phyloP scores from a whole-genome alignment of 2,329 filamentous ascomycete species.

The Pyrenochaeta sp. region DNA sequence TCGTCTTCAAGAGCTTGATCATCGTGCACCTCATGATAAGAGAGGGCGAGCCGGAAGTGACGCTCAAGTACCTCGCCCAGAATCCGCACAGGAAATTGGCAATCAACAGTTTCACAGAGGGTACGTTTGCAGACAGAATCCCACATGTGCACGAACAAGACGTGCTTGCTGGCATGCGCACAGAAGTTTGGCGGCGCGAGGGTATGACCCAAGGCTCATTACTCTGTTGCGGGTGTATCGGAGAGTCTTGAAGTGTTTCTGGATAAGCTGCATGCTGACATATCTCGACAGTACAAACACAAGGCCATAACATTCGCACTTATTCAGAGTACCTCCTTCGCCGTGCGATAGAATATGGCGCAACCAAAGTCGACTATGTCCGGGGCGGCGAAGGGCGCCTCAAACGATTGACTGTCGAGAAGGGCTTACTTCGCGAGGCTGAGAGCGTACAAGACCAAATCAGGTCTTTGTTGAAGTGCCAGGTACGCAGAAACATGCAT shows the following conservation, averaged over 20 bases:
- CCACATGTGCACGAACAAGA: not conserved
- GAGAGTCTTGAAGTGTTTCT: not conserved
- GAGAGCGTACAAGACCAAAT: constrained; percentile 91
- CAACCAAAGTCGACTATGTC: constrained; percentile 91
- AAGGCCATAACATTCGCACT: constrained; percentile 91
- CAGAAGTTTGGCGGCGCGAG: constrained; percentile 4
- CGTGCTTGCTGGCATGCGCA: constrained; percentile 4
- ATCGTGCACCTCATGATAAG: constrained; percentile 97
- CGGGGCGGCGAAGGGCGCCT: constrained; percentile 80
- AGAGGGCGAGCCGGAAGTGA: constrained; percentile 89
- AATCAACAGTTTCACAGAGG: constrained; percentile 90
- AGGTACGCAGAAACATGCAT: constrained; percentile 63
- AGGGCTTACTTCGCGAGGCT: constrained; percentile 89
- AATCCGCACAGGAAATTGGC: constrained; percentile 79
- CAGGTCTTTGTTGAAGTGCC: constrained; percentile 83
- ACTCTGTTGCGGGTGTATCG: constrained; percentile 1
- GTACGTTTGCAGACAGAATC: constrained; percentile 59
- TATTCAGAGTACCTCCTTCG: constrained; percentile 88
- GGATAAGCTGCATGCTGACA: constrained; percentile 45
- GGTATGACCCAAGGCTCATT: constrained; percentile 2
- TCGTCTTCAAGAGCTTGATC: constrained; percentile 96
- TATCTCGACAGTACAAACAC: constrained; percentile 79
- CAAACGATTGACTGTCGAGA: constrained; percentile 87
- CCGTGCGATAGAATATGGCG: constrained; percentile 80
- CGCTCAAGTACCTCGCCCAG: constrained; percentile 81